phyloP scores from a whole-genome alignment of 2,329 filamentous ascomycete genomes.

The Penicillium sp. region DNA sequence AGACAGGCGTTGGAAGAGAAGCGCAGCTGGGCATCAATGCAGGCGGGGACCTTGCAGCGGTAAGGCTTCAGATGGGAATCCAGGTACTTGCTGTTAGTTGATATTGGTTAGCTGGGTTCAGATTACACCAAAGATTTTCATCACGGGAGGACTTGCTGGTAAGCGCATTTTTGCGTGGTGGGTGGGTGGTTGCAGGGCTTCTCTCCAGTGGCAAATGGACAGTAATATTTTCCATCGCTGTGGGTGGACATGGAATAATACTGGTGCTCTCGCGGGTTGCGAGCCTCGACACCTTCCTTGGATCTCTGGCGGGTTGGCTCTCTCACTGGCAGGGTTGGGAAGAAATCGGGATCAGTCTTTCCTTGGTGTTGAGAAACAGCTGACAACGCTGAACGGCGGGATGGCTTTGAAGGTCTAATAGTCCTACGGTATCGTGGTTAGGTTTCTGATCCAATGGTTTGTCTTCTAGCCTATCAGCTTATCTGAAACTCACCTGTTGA shows the following conservation, averaged over 20 bases:
- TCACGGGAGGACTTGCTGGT: conserved; percentile 69
- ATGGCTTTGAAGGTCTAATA: conserved; percentile 41
- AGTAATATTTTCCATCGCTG: conserved; percentile 83
- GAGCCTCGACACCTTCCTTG: conserved; percentile 41
- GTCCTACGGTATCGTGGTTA: conserved; percentile 33
- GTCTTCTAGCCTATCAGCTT: neutral
- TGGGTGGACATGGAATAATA: conserved; percentile 46
- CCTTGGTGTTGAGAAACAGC: conserved; percentile 28
- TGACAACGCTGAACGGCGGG: conserved; percentile 39
- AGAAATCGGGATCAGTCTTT: conserved; percentile 42
- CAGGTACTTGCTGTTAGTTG: conserved; percentile 76
- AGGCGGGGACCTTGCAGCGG: conserved; percentile 82
- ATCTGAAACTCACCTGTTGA: conserved; percentile 39
- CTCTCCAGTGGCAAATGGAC: conserved; percentile 71
- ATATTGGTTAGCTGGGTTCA: conserved; percentile 24
- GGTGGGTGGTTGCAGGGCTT: conserved; percentile 82
- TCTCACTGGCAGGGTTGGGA: conserved; percentile 35
- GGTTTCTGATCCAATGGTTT: conserved; percentile 5
- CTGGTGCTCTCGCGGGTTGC: conserved; percentile 44
- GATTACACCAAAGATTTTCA: neutral
- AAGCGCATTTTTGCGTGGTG: conserved; percentile 98
- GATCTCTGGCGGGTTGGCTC: conserved; percentile 36
- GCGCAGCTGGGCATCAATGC: conserved; percentile 80
- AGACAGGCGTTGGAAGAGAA: conserved; percentile 96
- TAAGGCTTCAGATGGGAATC: conserved; percentile 97